Conservation (phyloP, 2,329 filamentous ascomycete genomes). For the Sporothrix brunneoviolacea region DNA sequence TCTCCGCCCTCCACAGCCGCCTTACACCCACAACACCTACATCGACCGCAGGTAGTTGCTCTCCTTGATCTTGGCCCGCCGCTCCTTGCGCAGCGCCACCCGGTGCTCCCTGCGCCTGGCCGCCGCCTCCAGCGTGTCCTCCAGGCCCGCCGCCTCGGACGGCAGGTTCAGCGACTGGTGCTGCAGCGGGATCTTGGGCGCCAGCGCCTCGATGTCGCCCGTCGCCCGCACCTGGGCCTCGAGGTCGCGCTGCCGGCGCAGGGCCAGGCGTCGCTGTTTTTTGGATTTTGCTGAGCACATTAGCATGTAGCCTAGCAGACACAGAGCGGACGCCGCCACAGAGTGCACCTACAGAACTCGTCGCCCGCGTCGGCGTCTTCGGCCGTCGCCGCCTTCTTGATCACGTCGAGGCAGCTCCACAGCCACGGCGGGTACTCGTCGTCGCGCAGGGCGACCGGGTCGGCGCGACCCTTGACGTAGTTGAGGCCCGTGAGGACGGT, state of each 20-base stretch:
- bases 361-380: constrained; percentile 56
- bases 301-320: no score
- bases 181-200: constrained; percentile 65
- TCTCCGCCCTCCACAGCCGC: no score
- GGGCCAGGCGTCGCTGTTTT: constrained; percentile 67
- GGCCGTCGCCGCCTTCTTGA: constrained; percentile 43
- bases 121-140: constrained; percentile 40
- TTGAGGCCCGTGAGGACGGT: constrained; percentile 68
- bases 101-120: constrained; percentile 56
- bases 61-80: constrained; percentile 75
- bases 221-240: constrained; percentile 56
- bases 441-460: constrained; percentile 68
- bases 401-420: constrained; percentile 62
- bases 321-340: background rate
- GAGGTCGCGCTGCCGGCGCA: constrained; percentile 51
- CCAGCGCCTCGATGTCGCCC: constrained; percentile 59
- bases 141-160: constrained; percentile 24
- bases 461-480: constrained; percentile 65
- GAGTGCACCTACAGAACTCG: constrained; percentile 65
- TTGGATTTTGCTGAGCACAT: constrained; percentile 65
- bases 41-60: constrained; percentile 78
- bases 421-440: constrained; percentile 75
- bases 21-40: constrained; percentile 32
- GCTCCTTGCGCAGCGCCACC: constrained; percentile 66
- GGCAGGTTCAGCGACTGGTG: constrained; percentile 74